Evolutionary conservation across 495 filamentous ascomycete genomes (phyloP).

Genomic region (Penicillium pancosmium): DNA sequence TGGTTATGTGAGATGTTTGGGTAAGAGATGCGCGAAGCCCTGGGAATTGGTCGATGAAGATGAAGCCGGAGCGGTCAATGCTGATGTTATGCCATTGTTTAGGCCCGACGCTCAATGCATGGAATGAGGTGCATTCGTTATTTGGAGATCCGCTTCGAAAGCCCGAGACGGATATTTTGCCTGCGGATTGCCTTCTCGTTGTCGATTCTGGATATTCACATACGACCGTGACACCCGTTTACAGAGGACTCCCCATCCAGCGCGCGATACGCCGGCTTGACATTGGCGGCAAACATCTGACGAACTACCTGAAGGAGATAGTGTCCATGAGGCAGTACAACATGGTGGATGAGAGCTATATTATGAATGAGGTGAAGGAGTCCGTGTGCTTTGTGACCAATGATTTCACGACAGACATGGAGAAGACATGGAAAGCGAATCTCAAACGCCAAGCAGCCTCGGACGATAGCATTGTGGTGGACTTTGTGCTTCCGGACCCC

Average conservation of each 20-base stretch:
- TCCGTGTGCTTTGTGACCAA: constrained; percentile 79
- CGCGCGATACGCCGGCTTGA: constrained; percentile 83
- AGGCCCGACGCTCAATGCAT: constrained; percentile 79
- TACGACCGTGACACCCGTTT: constrained; percentile 87
- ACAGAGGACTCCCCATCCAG: constrained; percentile 79
- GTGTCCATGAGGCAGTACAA: constrained; percentile 90
- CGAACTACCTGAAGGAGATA: constrained; percentile 90
- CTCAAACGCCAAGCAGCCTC: constrained; percentile 42
- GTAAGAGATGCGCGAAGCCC: constrained; percentile 30
- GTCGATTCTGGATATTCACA: constrained; percentile 93
- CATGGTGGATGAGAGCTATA: constrained; percentile 87
- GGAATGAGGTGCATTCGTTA: constrained; percentile 72
- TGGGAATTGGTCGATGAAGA: not conserved
- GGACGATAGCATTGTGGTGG: constrained; percentile 77
- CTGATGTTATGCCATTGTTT: not conserved
- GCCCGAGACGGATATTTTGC: constrained; percentile 40
- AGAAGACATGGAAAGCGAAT: constrained; percentile 81
- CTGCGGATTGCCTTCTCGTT: constrained; percentile 81
- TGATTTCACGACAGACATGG: constrained; percentile 78
- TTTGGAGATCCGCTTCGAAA: constrained; percentile 53
- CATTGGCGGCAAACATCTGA: constrained; percentile 88
- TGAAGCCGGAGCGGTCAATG: not conserved
- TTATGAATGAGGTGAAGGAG: constrained; percentile 97
- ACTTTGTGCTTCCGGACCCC: constrained; percentile 94
- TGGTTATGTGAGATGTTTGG: constrained; percentile 72